A percentile compares a stretch with the other conserved stretches of the same genome.
Conservation (phyloP, 148 eudicot species). For the Chenopodium berlandieri region DNA sequence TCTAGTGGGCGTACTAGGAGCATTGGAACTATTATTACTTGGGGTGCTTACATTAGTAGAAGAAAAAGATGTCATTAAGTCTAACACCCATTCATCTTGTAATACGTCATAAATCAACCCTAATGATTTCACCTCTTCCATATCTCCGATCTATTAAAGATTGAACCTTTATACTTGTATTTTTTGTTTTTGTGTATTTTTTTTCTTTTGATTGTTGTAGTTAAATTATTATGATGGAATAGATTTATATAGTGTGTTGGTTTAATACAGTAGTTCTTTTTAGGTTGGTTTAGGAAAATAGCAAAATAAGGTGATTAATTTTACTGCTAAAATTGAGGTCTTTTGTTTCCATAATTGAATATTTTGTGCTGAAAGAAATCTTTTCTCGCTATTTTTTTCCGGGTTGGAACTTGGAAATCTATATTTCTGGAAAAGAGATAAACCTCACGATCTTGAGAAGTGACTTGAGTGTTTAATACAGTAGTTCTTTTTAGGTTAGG, state of each 20-base stretch:
- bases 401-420: neutral
- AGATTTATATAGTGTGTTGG: neutral
- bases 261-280: neutral
- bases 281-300: neutral
- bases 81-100: constrained; percentile 12
- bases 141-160: neutral
- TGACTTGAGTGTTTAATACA: too few species aligned
- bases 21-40: neutral
- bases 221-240: neutral
- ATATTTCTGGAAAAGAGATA: neutral
- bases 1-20: neutral
- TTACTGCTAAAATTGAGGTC: neutral
- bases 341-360: neutral
- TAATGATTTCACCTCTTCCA: neutral
- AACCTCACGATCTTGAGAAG: neutral
- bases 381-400: neutral
- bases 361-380: neutral
- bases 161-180: neutral
- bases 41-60: neutral
- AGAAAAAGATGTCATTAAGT: neutral
- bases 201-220: neutral
- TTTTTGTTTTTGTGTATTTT: too few species aligned
- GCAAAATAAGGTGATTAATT: neutral
- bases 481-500: too few species aligned
- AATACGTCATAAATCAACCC: neutral